Percentiles rank a stretch among this genome's conserved stretches.
Evolutionary conservation across 2,329 filamentous ascomycete genomes (phyloP).

Genomic region (Apiospora kogelbergensis): DNA sequence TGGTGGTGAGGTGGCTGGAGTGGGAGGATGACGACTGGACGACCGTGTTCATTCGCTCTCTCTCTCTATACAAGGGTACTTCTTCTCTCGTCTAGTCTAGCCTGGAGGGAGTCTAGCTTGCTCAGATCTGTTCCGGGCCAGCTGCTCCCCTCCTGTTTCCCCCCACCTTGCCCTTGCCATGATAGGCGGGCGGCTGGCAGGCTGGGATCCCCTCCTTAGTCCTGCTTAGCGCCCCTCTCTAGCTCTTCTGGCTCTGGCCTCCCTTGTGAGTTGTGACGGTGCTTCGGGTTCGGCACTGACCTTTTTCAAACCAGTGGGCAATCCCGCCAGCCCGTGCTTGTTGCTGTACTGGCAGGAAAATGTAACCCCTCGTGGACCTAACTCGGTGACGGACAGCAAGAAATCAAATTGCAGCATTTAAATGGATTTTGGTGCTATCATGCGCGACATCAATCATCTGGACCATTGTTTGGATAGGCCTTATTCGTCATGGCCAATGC

Average conservation of each 20-base stretch:
- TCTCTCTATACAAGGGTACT: background rate
- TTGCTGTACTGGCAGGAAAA: background rate
- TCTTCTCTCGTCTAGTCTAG: background rate
- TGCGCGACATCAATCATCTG: background rate
- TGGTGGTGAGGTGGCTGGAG: constrained; percentile 17
- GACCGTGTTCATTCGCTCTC: constrained; percentile 9
- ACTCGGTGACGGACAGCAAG: background rate
- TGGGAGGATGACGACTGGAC: constrained; percentile 18
- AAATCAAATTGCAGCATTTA: background rate
- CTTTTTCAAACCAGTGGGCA: background rate
- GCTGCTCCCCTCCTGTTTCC: background rate
- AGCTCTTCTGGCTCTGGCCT: background rate
- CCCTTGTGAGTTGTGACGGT: constrained; percentile 2
- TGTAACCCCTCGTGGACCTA: background rate
- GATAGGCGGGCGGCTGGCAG: background rate
- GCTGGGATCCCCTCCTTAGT: background rate
- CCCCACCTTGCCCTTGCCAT: background rate
- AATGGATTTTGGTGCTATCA: background rate
- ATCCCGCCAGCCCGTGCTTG: background rate
- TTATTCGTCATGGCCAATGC: background rate
- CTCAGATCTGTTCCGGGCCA: background rate
- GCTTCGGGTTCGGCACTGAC: constrained; percentile 4
- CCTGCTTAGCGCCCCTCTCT: too few species aligned
- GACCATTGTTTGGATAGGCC: background rate
- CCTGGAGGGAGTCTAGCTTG: background rate